Evolutionary conservation across 2,329 filamentous ascomycete species (phyloP).

Genomic region (Sclerotiophoma versabilis): DNA sequence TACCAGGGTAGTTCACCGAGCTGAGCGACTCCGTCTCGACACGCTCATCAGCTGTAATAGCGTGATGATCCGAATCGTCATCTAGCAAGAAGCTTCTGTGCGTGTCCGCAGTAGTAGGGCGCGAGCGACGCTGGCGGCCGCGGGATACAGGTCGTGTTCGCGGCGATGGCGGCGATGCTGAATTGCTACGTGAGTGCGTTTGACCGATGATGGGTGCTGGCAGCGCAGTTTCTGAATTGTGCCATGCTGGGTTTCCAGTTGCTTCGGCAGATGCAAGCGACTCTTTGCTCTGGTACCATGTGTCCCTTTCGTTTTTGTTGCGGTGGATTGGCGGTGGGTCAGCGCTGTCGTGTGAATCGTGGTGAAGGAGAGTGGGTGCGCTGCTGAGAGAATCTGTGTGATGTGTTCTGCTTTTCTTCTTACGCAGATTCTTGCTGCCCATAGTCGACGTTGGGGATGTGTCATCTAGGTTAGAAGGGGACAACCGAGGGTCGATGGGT

Average conservation of each 20-base stretch:
- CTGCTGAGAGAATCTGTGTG: constrained; percentile 15
- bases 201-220: not conserved
- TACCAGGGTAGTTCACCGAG: constrained; percentile 12
- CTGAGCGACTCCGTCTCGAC: not conserved
- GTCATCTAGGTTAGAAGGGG: not conserved
- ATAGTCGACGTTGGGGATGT: constrained; percentile 9
- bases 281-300: constrained; percentile 13
- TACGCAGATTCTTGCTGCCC: constrained; percentile 14
- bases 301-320: constrained; percentile 5
- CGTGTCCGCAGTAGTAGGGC: constrained; percentile 6
- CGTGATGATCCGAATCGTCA: constrained; percentile 2
- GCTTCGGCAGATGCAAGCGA: constrained; percentile 1
- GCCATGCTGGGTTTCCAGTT: not conserved
- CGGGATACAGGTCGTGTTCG: constrained; percentile 6
- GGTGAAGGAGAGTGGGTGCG: constrained; percentile 14
- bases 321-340: constrained; percentile 4
- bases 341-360: constrained; percentile 8
- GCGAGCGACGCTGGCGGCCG: not conserved
- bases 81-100: constrained; percentile 3
- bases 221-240: not conserved
- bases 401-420: constrained; percentile 12
- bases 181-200: constrained; percentile 3
- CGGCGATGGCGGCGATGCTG: constrained; percentile 2
- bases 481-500: constrained; percentile 18
- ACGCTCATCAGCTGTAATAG: not conserved